Percentiles rank a stretch among this genome's conserved stretches.
Conservation (phyloP, 768 basidiomycete species). For the Naganishia vishniacii region DNA sequence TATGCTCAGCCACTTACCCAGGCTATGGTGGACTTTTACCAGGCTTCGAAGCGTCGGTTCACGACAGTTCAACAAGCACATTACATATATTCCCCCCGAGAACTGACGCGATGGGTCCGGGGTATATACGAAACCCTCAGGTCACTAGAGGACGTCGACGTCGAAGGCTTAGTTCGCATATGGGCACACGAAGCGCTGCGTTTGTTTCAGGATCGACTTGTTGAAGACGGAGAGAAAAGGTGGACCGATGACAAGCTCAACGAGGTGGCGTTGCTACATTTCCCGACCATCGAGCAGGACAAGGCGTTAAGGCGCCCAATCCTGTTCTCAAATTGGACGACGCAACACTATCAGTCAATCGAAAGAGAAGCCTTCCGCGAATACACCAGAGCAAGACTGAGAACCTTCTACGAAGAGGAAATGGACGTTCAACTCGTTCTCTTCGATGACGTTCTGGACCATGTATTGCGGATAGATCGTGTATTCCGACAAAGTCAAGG, state of each 20-base stretch:
- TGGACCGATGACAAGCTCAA: conserved; percentile 97
- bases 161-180: conserved; percentile 90
- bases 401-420: conserved; percentile 99
- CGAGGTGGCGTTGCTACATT: conserved; percentile 71
- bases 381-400: conserved; percentile 90
- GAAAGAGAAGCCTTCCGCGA: conserved; percentile 88
- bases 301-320: conserved; percentile 86
- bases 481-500: conserved; percentile 98
- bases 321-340: conserved; percentile 98
- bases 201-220: conserved; percentile 94
- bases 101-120: conserved; percentile 93
- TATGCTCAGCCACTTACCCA: conserved; percentile 92
- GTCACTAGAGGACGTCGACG: conserved; percentile 83
- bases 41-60: conserved; percentile 87
- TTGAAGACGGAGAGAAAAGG: conserved; percentile 78
- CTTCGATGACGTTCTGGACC: conserved; percentile 97
- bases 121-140: conserved; percentile 96
- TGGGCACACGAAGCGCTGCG: conserved; percentile 98
- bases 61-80: conserved; percentile 97
- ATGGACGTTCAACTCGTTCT: conserved; percentile 93
- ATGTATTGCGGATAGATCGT: conserved; percentile 94
- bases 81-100: conserved; percentile 98
- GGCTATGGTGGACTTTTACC: conserved; percentile 94
- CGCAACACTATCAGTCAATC: conserved; percentile 91
- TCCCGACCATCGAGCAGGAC: conserved; percentile 82